Percentiles rank a stretch among this genome's conserved stretches.
These are phyloP conservation scores for Chaetomium strumarium DNA, from an alignment of 2,329 filamentous ascomycete species.

Conservation along the genomic window DNA sequence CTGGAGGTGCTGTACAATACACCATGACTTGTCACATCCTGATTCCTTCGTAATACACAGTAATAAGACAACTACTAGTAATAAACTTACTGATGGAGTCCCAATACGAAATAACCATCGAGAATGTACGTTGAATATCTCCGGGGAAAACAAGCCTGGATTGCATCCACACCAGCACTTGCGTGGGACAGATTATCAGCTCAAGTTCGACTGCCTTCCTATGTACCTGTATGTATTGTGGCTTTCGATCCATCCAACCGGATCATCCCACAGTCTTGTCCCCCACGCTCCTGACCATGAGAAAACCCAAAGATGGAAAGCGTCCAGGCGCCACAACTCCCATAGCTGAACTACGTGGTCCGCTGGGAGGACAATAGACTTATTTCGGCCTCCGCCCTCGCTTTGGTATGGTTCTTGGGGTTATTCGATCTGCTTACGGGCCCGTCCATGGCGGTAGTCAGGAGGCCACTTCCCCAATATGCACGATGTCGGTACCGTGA, in stretches of 20 bases:
- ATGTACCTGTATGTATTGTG: neutral
- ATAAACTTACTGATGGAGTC: too few species aligned
- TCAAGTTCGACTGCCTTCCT: constrained; percentile 4
- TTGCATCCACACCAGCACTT: neutral
- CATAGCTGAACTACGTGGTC: constrained; percentile 2
- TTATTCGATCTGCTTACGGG: neutral
- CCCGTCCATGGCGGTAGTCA: neutral
- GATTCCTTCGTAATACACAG: too few species aligned
- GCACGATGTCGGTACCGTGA: neutral
- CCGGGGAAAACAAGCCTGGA: too few species aligned
- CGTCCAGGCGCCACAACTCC: neutral
- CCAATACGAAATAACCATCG: too few species aligned
- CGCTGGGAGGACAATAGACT: neutral
- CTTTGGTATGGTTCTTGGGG: neutral
- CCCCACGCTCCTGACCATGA: neutral
- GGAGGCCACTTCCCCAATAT: neutral
- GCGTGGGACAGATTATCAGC: neutral
- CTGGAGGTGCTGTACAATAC: too few species aligned
- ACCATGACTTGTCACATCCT: too few species aligned
- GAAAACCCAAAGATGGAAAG: neutral
- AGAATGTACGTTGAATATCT: too few species aligned
- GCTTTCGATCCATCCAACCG: constrained; percentile 2
- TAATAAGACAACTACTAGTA: too few species aligned
- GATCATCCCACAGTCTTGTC: neutral
- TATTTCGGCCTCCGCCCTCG: neutral